phyloP scores from a whole-genome alignment of 1,284 basidiomycete species.

The Cryptococcus sp. region DNA sequence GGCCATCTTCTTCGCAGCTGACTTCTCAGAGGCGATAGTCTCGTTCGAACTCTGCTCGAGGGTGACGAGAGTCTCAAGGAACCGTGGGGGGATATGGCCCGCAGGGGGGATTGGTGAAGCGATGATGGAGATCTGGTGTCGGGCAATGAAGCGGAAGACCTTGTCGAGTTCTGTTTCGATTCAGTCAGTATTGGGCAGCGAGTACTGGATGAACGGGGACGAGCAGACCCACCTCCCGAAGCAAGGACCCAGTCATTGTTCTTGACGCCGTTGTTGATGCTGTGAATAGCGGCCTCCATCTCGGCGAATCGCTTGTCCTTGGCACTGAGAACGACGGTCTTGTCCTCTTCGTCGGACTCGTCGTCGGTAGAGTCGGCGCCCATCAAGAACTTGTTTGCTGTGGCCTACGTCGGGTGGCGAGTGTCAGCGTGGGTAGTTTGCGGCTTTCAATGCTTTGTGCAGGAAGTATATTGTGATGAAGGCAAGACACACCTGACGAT shows the following conservation, averaged over 20 bases:
- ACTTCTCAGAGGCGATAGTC: slow-evolving; percentile 82
- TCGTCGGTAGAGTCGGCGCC: slow-evolving; percentile 48
- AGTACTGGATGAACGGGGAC: too few relatives aligned
- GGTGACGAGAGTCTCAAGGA: slow-evolving; percentile 72
- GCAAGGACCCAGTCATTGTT: slow-evolving; percentile 92
- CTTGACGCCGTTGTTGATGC: slow-evolving; percentile 92
- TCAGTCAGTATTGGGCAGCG: not conserved
- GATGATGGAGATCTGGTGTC: slow-evolving; percentile 66
- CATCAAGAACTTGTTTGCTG: slow-evolving; percentile 50
- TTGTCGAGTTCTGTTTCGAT: slow-evolving; percentile 86
- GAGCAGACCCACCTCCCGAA: slow-evolving; percentile 66
- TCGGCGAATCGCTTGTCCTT: slow-evolving; percentile 56
- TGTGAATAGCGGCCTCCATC: slow-evolving; percentile 69
- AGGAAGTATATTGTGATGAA: not conserved
- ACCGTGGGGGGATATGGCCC: slow-evolving; percentile 86
- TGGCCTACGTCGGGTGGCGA: slow-evolving; percentile 14
- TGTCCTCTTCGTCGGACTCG: slow-evolving; percentile 51
- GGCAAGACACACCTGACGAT: slow-evolving; percentile 25
- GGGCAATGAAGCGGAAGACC: slow-evolving; percentile 82
- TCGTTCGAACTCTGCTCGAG: slow-evolving; percentile 76
- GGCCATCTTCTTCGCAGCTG: slow-evolving; percentile 91
- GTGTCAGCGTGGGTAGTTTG: too few relatives aligned
- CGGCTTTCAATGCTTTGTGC: too few relatives aligned
- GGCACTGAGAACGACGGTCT: slow-evolving; percentile 51
- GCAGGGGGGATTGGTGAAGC: slow-evolving; percentile 61